phyloP scores from a whole-genome alignment of 2,329 filamentous ascomycete species.

The Cladorrhinum sp. region DNA sequence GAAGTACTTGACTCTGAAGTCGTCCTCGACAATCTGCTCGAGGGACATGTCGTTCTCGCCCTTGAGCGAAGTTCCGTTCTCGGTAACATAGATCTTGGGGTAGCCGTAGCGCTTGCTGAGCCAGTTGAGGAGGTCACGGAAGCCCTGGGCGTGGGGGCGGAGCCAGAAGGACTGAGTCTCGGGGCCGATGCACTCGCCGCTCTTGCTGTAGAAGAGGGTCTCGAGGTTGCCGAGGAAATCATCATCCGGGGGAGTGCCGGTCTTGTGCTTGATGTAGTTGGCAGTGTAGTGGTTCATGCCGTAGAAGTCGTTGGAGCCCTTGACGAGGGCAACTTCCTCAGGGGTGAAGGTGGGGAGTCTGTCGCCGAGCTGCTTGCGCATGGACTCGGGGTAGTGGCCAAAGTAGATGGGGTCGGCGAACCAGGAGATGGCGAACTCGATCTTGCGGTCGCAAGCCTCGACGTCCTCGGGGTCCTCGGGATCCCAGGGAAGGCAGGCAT shows the following conservation, averaged over 20 bases:
- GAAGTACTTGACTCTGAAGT: constrained; percentile 80
- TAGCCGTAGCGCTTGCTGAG: constrained; percentile 71
- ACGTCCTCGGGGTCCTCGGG: constrained; percentile 69
- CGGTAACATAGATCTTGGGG: constrained; percentile 81
- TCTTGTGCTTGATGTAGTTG: constrained; percentile 77
- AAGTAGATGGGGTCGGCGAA: constrained; percentile 86
- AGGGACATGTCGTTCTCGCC: constrained; percentile 73
- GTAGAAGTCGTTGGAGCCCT: constrained; percentile 90
- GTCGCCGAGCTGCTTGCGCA: constrained; percentile 76
- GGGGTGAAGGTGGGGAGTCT: constrained; percentile 71
- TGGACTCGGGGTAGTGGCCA: constrained; percentile 78
- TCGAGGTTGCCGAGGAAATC: constrained; percentile 78
- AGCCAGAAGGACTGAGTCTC: constrained; percentile 84
- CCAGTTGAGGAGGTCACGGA: constrained; percentile 74
- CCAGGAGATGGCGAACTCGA: constrained; percentile 85
- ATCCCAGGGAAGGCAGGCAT: constrained; percentile 81
- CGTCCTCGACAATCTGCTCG: constrained; percentile 72
- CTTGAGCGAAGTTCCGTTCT: constrained; percentile 83
- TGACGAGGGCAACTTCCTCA: constrained; percentile 70
- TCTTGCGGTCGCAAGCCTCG: constrained; percentile 73
- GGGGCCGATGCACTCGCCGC: constrained; percentile 69
- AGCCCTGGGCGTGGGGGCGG: constrained; percentile 70
- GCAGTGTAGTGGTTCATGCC: constrained; percentile 94
- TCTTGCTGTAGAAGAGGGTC: constrained; percentile 66
- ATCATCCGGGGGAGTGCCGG: constrained; percentile 55